Evolutionary conservation across 208 protist genomes (phyloP), one percentile per base, ranked within the genome.

Genomic region (Trypanosoma caninum): DNA sequence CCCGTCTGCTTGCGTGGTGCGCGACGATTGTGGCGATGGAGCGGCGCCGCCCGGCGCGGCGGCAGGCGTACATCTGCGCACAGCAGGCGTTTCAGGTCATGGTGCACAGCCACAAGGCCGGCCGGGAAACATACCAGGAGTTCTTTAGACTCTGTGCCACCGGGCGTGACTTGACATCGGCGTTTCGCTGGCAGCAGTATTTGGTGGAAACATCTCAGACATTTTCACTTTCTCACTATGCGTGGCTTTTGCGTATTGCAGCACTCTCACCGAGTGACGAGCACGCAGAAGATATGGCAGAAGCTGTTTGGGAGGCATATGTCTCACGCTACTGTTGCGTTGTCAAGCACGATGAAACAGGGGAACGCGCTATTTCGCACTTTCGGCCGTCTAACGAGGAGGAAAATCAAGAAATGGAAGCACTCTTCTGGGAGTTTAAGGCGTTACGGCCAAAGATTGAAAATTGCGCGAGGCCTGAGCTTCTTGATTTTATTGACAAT

Each of bases 151-250:
- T 95, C 23, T 95, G 89, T 52, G 84, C 78, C 2, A 72, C 78
- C 0, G 89, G 89, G 1, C 70, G 76, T 8, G 89, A 95, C 42
- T 65, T 95, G 28, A 93, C 77, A 10, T 80, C 73, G 5, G 89
- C 86, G n/a, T 95, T 82, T 54, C 76, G 82, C 14, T 93, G 85
- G 84, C 76, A 90, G 46, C 78, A 90, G 67, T 88, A 83, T 72
- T 86, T 82, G 75, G 73, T 90, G n/a, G 83, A 95, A 51, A 55
- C 73, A 4, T 54, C 76, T 10, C 45, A 74, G 5, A 50, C 48
- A 13, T 82, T 63, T 33, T 47, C 57, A 6, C 33, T 84, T 14
- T 47, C 55, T n/a, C 74, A 77, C 45, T 79, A 84, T 30, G 77
- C 66, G n/a, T 95, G 89, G 82, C 65, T 95, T 34, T 64, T 92